Base-by-base conservation (phyloP, 78 protist species). In the Cavenderia fasciculata region DNA sequence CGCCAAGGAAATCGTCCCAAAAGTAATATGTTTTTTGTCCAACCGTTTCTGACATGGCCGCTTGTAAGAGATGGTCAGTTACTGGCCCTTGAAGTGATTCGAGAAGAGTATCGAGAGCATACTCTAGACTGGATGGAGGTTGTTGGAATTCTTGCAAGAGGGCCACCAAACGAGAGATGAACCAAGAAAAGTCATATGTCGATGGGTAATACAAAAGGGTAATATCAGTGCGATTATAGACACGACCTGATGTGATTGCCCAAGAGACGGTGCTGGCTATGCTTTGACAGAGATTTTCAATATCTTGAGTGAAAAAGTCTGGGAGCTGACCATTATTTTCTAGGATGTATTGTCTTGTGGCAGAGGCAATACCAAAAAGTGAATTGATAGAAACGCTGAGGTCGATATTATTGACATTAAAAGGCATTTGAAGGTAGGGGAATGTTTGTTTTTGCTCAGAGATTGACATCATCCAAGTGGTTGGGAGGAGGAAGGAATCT, bases 1-100 rank as follows among this genome's bases (percentile, higher is more conserved):
- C 29, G 2, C 87, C 87, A 1, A 78, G 25, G 59, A 78, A 65
- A 52, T 65, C 75, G 4, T 78, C 51, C 74, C 74, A 78, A 65
- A 36, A 65, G 27, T 1, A 38, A n/a, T n/a, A n/a, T n/a, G n/a
- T n/a, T n/a, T n/a, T n/a, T n/a, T n/a, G n/a, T n/a, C 14, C 38
- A 44, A 49, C 59, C 68, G 2, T 25, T 33, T 31, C 25, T 51
- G 25, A 3, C 19, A 36, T 62, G 47, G 0, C 7, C 33, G 25
- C 14, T 66, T 31, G 19, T 7, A 78, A 2, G 10, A 78, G 7
- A 16, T 52, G 51, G 25, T 34, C 38, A 1, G 87, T 78, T 10
- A 27, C 43, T 19, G 49, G 7, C 49, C 31, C 52, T 52, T 59
- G 3, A n/a, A n/a, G n/a, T n/a, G n/a, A n/a, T n/a, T n/a, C n/a